A percentile compares a stretch with the other conserved stretches of the same genome.
Evolutionary conservation across 306 rosid species (phyloP).

Genomic region (Trifolium pratense): DNA sequence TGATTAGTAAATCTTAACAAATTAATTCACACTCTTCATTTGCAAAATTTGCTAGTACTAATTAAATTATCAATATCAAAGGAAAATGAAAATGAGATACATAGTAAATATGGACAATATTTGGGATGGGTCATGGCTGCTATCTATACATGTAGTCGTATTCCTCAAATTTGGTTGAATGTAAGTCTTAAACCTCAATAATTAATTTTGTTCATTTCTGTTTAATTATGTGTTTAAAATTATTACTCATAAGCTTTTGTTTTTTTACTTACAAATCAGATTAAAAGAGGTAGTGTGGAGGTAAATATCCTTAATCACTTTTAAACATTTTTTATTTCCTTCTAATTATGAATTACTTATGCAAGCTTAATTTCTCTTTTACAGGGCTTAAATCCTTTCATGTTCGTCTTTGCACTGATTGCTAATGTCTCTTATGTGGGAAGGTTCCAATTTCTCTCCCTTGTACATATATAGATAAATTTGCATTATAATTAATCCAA

Average conservation of each 20-base stretch:
- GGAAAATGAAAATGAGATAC: constrained; percentile 54
- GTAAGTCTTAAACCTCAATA: constrained; percentile 47
- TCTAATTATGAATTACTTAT: background rate
- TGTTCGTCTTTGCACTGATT: constrained; percentile 82
- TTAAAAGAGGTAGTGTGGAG: constrained; percentile 92
- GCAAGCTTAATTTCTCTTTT: background rate
- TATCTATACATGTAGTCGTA: constrained; percentile 81
- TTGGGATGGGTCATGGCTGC: constrained; percentile 98
- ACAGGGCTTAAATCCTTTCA: constrained; percentile 88
- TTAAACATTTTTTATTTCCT: background rate
- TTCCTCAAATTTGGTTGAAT: constrained; percentile 92
- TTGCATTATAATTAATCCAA: background rate
- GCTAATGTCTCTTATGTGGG: constrained; percentile 80
- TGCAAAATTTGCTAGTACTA: background rate
- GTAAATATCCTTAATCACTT: constrained; percentile 40
- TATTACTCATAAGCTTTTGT: constrained; percentile 30
- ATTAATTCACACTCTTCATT: too few species aligned
- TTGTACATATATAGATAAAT: background rate
- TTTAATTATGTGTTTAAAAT: background rate
- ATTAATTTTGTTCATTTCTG: background rate
- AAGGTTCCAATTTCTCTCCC: constrained; percentile 49
- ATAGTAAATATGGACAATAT: constrained; percentile 66
- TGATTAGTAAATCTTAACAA: background rate
- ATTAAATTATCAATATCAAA: constrained; percentile 18
- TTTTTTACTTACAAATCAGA: constrained; percentile 53